phyloP scores from a whole-genome alignment of 2,329 filamentous ascomycete genomes.

The Exophiala spinifera region DNA sequence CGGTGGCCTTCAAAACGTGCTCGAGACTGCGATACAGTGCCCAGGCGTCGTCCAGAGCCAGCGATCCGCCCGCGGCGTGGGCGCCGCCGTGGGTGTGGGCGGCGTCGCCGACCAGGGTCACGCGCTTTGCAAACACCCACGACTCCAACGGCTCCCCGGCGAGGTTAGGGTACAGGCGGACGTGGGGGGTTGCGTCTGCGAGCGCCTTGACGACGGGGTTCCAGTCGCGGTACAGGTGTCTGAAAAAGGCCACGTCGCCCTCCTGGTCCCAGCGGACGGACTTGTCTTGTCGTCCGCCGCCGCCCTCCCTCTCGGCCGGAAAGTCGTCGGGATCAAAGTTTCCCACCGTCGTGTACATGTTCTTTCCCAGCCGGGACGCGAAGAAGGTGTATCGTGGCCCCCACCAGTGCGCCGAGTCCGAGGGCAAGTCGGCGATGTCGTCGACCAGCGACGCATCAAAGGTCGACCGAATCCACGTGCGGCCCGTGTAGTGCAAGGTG shows the following conservation, averaged over 20 bases:
- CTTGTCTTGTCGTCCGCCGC: no score
- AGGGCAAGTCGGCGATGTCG: slow-evolving; percentile 39
- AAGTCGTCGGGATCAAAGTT: slow-evolving; percentile 29
- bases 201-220: slow-evolving; percentile 42
- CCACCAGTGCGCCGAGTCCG: slow-evolving; percentile 48
- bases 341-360: slow-evolving; percentile 45
- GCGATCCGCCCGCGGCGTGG: slow-evolving; percentile 34
- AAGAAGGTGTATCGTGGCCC: slow-evolving; percentile 45
- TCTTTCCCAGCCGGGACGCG: slow-evolving; percentile 42
- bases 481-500: slow-evolving; percentile 43
- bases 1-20: slow-evolving; percentile 32
- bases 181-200: slow-evolving; percentile 41
- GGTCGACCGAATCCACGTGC: slow-evolving; percentile 46
- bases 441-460: slow-evolving; percentile 43
- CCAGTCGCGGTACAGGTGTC: slow-evolving; percentile 43
- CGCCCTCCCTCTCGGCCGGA: slow-evolving; percentile 34
- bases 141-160: slow-evolving; percentile 41
- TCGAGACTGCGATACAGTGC: slow-evolving; percentile 42
- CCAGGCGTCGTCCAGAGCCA: slow-evolving; percentile 38
- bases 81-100: slow-evolving; percentile 35
- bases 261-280: slow-evolving; percentile 41
- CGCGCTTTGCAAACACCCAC: slow-evolving; percentile 41
- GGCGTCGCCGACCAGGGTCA: slow-evolving; percentile 33
- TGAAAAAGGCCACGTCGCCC: slow-evolving; percentile 38
- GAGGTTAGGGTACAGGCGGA: slow-evolving; percentile 44